Percentiles rank a stretch among this genome's conserved stretches.
Evolutionary conservation across 2,329 filamentous ascomycete species (phyloP).

Genomic region (Davidsoniella eucalypti): DNA sequence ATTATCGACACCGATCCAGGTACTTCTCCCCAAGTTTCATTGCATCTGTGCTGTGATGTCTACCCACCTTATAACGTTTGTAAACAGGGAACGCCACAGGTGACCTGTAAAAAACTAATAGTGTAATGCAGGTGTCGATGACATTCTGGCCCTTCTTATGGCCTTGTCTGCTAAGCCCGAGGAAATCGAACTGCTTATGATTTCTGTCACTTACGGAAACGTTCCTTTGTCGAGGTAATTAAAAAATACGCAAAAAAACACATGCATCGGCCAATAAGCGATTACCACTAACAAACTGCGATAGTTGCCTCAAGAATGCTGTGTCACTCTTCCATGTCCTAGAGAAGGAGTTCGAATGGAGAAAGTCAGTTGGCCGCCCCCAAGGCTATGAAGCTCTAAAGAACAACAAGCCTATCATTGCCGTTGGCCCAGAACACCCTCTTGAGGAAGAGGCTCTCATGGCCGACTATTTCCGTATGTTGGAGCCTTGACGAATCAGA

Average conservation of each 20-base stretch:
- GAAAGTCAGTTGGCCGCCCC: slow-evolving; percentile 47
- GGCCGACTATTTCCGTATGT: slow-evolving; percentile 75
- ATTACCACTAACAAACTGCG: slow-evolving; percentile 1
- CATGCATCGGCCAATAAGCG: too few relatives aligned
- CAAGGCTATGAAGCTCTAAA: slow-evolving; percentile 60
- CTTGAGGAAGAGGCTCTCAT: slow-evolving; percentile 67
- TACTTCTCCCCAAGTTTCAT: slow-evolving; percentile 21
- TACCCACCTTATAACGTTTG: not conserved
- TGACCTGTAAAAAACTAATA: not conserved
- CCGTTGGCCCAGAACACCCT: slow-evolving; percentile 72
- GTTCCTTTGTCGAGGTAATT: slow-evolving; percentile 63
- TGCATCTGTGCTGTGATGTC: not conserved
- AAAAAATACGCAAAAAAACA: not conserved
- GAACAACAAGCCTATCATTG: slow-evolving; percentile 62
- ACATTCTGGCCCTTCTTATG: slow-evolving; percentile 74
- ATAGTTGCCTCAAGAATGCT: slow-evolving; percentile 65
- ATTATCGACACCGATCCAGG: slow-evolving; percentile 94
- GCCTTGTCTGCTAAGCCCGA: slow-evolving; percentile 68
- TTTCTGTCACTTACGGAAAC: slow-evolving; percentile 90
- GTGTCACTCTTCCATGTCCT: slow-evolving; percentile 84
- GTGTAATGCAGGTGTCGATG: slow-evolving; percentile 53
- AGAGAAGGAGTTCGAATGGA: slow-evolving; percentile 76
- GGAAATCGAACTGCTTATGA: slow-evolving; percentile 69
- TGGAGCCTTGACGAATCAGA: not conserved
- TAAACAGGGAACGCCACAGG: not conserved